Percentiles rank a stretch among this genome's conserved stretches.
Conservation (phyloP, 2,329 filamentous ascomycete species). For the Diaporthe velutina region DNA sequence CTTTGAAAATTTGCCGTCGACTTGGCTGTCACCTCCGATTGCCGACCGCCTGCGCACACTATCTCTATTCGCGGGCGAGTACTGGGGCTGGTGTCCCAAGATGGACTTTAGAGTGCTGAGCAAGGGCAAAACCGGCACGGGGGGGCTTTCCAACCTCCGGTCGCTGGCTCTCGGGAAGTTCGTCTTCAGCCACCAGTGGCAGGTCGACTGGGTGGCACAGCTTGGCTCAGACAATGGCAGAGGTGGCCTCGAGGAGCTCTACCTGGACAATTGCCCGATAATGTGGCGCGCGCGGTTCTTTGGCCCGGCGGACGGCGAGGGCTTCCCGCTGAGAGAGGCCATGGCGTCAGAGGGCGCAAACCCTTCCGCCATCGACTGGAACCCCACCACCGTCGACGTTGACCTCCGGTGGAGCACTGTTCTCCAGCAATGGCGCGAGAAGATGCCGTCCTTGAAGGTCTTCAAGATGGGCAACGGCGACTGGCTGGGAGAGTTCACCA, state of each 20-base stretch:
- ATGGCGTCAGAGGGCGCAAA: neutral
- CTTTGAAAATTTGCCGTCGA: constrained; percentile 39
- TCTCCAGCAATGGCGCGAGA: neutral
- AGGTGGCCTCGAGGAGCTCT: constrained; percentile 54
- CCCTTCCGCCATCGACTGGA: neutral
- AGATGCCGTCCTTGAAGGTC: constrained; percentile 23
- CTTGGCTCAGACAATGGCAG: constrained; percentile 46
- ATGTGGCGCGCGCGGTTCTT: constrained; percentile 36
- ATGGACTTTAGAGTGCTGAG: constrained; percentile 49
- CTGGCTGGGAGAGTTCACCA: neutral
- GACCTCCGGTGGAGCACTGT: constrained; percentile 27
- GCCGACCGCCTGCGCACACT: constrained; percentile 49
- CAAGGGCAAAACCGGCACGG: neutral
- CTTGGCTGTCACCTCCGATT: constrained; percentile 43
- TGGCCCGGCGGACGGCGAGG: constrained; percentile 7
- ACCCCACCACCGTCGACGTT: neutral
- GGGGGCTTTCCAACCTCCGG: constrained; percentile 54
- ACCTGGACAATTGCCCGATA: constrained; percentile 59
- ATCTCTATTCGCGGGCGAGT: constrained; percentile 52
- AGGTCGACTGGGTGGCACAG: constrained; percentile 59
- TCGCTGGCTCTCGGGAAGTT: constrained; percentile 56
- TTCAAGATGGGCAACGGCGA: constrained; percentile 34
- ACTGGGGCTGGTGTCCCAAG: constrained; percentile 56
- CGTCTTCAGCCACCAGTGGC: constrained; percentile 58
- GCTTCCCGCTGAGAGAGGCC: constrained; percentile 14